A percentile compares a stretch with the other conserved stretches of the same genome.
phyloP scores from a whole-genome alignment of 768 basidiomycete species.

The Leccinum uliginosum region DNA sequence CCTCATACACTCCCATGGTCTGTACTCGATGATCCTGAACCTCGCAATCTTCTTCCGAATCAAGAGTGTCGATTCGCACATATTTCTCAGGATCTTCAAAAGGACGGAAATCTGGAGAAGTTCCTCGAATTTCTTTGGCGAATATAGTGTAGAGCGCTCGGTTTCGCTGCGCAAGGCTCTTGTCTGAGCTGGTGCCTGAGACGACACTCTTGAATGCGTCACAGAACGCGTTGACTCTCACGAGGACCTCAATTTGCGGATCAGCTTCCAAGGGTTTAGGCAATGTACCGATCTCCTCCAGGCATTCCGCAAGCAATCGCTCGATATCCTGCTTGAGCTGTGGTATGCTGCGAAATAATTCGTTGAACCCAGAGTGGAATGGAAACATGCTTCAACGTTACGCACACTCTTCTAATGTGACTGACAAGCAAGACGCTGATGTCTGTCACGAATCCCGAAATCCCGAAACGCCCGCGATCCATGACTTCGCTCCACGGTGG shows the following conservation, averaged over 20 bases:
- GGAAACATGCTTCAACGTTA: background rate
- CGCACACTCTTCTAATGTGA: slow-evolving; percentile 53
- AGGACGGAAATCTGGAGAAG: slow-evolving; percentile 41
- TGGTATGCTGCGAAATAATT: slow-evolving; percentile 40
- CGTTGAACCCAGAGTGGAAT: slow-evolving; percentile 3
- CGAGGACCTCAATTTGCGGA: slow-evolving; percentile 43
- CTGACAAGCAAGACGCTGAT: slow-evolving; percentile 49
- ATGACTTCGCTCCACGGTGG: slow-evolving; percentile 50
- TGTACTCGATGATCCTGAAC: background rate
- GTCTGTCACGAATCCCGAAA: slow-evolving; percentile 45
- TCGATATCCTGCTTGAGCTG: slow-evolving; percentile 38
- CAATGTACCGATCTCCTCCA: slow-evolving; percentile 33
- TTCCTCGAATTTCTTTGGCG: slow-evolving; percentile 32
- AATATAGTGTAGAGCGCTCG: slow-evolving; percentile 32
- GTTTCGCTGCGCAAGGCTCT: slow-evolving; percentile 35
- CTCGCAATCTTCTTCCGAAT: background rate
- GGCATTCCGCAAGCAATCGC: slow-evolving; percentile 34
- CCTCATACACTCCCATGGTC: slow-evolving; percentile 30
- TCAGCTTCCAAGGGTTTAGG: slow-evolving; percentile 38
- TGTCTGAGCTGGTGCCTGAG: slow-evolving; percentile 31
- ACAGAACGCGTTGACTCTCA: slow-evolving; percentile 43
- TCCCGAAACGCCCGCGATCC: slow-evolving; percentile 50
- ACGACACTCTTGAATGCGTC: slow-evolving; percentile 32
- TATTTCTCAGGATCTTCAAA: slow-evolving; percentile 16
- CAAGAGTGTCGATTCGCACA: slow-evolving; percentile 7